phyloP scores from a whole-genome alignment of 2,329 filamentous ascomycete genomes.

The Taxawa tesnikishii region DNA sequence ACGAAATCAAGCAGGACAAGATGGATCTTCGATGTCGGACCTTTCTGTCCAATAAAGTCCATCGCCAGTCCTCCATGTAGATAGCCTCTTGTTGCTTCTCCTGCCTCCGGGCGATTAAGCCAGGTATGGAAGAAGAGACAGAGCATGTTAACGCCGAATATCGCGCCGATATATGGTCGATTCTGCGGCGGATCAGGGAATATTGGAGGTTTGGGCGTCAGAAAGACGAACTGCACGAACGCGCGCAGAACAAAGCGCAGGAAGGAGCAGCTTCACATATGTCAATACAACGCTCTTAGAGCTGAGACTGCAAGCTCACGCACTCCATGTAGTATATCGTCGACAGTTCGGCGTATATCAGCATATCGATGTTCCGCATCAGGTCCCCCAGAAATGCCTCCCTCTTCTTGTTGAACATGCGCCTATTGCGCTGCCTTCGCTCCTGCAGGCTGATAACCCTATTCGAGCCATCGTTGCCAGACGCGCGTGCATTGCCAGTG shows the following conservation, averaged over 20 bases:
- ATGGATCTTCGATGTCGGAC: conserved; percentile 40
- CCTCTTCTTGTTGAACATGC: conserved; percentile 27
- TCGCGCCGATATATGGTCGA: conserved; percentile 40
- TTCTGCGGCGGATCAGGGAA: conserved; percentile 34
- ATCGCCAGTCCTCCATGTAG: conserved; percentile 51
- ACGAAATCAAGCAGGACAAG: conserved; percentile 42
- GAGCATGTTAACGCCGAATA: conserved; percentile 39
- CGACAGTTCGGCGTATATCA: conserved; percentile 50
- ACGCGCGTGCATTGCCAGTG: conserved; percentile 52
- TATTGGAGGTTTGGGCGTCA: conserved; percentile 45
- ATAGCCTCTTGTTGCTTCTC: conserved; percentile 39
- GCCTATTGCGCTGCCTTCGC: conserved; percentile 17
- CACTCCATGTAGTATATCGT: conserved; percentile 53
- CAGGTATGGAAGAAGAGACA: conserved; percentile 43
- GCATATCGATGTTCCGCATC: conserved; percentile 44
- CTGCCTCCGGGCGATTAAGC: conserved; percentile 26
- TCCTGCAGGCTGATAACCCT: conserved; percentile 8
- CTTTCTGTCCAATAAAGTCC: conserved; percentile 52
- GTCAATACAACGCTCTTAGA: not conserved
- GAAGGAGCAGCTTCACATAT: conserved; percentile 39
- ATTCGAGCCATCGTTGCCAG: not conserved
- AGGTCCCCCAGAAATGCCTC: conserved; percentile 41
- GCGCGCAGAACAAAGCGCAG: conserved; percentile 43
- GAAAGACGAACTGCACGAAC: conserved; percentile 43
- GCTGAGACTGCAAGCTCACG: conserved; percentile 12